A percentile compares a stretch with the other conserved stretches of the same genome.
phyloP scores from a whole-genome alignment of 441 rosid genomes.

The Adansonia rubrostipa region DNA sequence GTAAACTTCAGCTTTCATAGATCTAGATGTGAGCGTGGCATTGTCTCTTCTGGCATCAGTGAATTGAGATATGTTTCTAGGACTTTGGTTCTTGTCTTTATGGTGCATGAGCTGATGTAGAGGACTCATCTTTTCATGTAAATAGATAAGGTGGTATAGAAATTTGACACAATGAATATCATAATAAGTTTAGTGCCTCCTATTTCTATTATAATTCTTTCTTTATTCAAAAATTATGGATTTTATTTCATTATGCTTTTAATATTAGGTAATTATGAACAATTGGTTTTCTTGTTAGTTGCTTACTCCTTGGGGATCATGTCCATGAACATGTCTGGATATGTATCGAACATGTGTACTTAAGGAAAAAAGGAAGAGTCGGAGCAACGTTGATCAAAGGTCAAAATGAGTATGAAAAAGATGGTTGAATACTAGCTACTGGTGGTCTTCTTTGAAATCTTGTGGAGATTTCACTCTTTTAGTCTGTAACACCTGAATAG shows the following conservation, averaged over 20 bases:
- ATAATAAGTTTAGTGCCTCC: constrained; percentile 31
- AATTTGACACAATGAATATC: constrained; percentile 51
- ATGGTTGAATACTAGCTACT: background rate
- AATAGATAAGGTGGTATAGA: constrained; percentile 68
- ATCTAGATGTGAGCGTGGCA: constrained; percentile 51
- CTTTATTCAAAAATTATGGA: background rate
- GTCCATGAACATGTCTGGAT: no score
- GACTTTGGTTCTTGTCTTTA: constrained; percentile 56
- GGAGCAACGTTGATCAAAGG: background rate
- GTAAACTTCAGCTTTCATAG: constrained; percentile 42
- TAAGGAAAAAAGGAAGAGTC: no score
- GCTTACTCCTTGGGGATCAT: no score
- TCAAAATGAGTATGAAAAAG: background rate
- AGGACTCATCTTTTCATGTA: constrained; percentile 31
- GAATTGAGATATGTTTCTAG: constrained; percentile 46
- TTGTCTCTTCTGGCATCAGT: constrained; percentile 55
- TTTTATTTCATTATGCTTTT: background rate
- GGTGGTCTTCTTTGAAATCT: background rate
- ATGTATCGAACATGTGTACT: no score
- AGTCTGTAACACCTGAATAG: background rate
- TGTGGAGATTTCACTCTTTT: no score
- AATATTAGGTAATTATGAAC: background rate
- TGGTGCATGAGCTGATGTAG: constrained; percentile 72
- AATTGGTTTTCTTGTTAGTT: background rate
- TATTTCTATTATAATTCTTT: constrained; percentile 15